Base-by-base conservation (phyloP, 371 early-diverging fungal genomes). In the Parasitella parasitica region DNA sequence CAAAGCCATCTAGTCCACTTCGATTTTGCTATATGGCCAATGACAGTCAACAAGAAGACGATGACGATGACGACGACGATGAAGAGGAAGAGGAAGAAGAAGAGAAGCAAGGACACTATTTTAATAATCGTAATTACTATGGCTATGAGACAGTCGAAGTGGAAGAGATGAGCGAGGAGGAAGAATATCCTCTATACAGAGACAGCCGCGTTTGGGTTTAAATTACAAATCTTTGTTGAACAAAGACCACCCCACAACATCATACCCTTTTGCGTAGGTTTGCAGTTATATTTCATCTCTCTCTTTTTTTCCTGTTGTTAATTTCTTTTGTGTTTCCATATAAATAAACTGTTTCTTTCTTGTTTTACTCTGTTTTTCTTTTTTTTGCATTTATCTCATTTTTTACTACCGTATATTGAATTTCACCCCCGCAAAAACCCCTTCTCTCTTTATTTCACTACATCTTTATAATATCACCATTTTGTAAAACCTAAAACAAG, bases 1-100 rank as follows among this genome's bases (percentile, higher is more conserved):
- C 80, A 13, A 65, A 77, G 58, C 83, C 83, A 1, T 59, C 73
- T n/a, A 79, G 80, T 35, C 83, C 83, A 1, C 66, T 83, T 2
- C 64, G 72, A 15, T 58, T 66, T 32, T 81, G 79, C 48, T 70
- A 69, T 50, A 66, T 66, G 51, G 48, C 59, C 30, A 59, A 61
- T 13, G 58, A 58, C 11, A 67, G 75, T 24, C 54, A 58, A 63
- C 64, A 64, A 38, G 58, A 64, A 12, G 70, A 66, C 16, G 63
- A 57, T 34, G 62, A 62, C 48, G 57, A 56, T 24, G 51, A 38
- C 0, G 54, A 50, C 8, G 46, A 38, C 2, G 61, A 67, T 20
- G 56, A 61, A 4, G 58, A 61, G 7, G 36, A 38, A 22, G 60
- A 54, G 16, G 27, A 54, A 38, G 41, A 39, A 35, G 46, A 46